Conservation (phyloP, 1,284 basidiomycete genomes). For the Polyporus tsugae region DNA sequence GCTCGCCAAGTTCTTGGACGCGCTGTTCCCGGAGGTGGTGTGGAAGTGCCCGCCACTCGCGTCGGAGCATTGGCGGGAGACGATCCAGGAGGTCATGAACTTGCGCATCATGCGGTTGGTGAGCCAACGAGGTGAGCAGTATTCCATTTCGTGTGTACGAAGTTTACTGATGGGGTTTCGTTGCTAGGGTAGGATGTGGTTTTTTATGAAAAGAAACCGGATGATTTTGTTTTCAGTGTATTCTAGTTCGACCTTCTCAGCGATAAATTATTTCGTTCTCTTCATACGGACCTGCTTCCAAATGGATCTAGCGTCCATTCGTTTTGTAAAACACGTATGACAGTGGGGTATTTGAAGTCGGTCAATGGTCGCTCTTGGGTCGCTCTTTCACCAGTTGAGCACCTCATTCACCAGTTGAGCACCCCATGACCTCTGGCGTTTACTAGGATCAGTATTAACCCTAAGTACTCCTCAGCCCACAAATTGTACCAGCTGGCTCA, state of each 20-base stretch:
- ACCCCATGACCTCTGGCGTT: too few relatives aligned
- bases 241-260: not conserved
- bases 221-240: not conserved
- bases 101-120: constrained; percentile 20
- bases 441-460: not conserved
- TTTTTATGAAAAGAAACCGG: not conserved
- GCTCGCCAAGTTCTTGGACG: constrained; percentile 24
- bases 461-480: not conserved
- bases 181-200: not conserved
- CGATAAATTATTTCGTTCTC: not conserved
- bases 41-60: constrained; percentile 25
- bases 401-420: not conserved
- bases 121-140: not conserved
- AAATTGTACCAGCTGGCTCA: not conserved
- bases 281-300: not conserved
- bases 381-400: not conserved
- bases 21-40: constrained; percentile 26
- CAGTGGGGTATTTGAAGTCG: not conserved
- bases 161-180: not conserved
- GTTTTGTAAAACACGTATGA: not conserved
- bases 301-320: not conserved
- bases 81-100: constrained; percentile 24
- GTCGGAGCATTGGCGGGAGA: constrained; percentile 26
- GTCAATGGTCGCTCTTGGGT: not conserved
- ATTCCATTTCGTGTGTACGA: too few relatives aligned